Evolutionary conservation across 345 rosid genomes (phyloP).

Genomic region (Cardiospermum halicacabum): DNA sequence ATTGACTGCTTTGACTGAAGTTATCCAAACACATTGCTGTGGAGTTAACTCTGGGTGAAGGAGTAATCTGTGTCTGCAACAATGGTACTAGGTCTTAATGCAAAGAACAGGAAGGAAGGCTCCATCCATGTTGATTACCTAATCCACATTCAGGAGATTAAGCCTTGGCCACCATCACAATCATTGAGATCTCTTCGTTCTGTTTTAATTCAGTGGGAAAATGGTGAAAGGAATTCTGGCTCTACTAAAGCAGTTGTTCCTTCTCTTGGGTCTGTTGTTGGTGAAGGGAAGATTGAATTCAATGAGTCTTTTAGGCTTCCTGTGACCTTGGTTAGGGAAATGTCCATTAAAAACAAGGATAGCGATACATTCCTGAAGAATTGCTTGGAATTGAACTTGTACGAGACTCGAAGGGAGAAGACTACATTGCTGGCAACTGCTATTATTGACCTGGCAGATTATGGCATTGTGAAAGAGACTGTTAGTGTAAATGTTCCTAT

Average conservation of each 20-base stretch:
- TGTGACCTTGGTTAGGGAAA: constrained; percentile 55
- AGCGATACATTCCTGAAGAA: constrained; percentile 57
- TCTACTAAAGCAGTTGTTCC: constrained; percentile 66
- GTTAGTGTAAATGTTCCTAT: constrained; percentile 51
- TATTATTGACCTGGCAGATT: constrained; percentile 67
- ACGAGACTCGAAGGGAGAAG: constrained; percentile 89
- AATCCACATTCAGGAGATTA: constrained; percentile 73
- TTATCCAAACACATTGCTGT: background rate
- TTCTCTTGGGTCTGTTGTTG: constrained; percentile 62
- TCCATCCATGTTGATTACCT: constrained; percentile 52
- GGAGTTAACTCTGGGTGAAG: constrained; percentile 1
- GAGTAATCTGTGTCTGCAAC: constrained; percentile 18
- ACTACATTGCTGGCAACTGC: constrained; percentile 75
- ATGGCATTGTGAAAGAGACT: constrained; percentile 52
- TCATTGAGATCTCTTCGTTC: constrained; percentile 80
- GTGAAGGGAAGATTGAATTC: constrained; percentile 85
- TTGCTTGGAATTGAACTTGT: constrained; percentile 63
- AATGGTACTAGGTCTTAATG: constrained; percentile 68
- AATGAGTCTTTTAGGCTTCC: constrained; percentile 74
- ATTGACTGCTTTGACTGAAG: constrained; percentile 3
- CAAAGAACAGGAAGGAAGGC: constrained; percentile 52
- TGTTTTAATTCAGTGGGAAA: constrained; percentile 85
- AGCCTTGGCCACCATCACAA: constrained; percentile 99
- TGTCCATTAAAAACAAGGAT: constrained; percentile 49
- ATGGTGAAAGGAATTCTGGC: constrained; percentile 66